Evolutionary conservation across 345 rosid genomes (phyloP), one percentile per base, ranked within the genome.

Genomic region (Streptanthus diversifolius): DNA sequence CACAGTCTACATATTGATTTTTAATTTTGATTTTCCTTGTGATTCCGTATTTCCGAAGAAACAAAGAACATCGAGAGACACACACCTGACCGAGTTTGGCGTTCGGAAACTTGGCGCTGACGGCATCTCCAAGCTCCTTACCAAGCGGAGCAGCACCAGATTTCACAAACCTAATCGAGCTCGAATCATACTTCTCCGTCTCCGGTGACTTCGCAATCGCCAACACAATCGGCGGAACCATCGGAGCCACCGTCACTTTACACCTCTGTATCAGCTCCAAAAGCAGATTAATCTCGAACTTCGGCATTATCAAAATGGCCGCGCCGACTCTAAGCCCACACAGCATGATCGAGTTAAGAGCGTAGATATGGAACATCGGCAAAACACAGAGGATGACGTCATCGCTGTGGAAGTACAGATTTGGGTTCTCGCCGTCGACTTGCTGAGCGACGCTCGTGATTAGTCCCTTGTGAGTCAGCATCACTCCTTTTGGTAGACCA

Each of bases 81-180:
- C 47, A 49, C 62, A 93, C 98, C 98, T 95, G 99, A 11, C 97
- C 99, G 32, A 91, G 89, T 39, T 66, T 82, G 40, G 96, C 99
- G 6, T 85, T 82, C 3, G 95, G 93, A 43, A 93, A 77, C 80
- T 88, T 93, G 56, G 83, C 79, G 41, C 86, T 79, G 0, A 90
- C 84, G 14, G 82, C 65, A 68, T 91, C 99, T 80, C 91, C 96
- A 32, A 95, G 95, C 74, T 91, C 96, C 81, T 90, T 88, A 48
- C 96, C 96, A 82, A 95, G 59, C 3, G 99, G 93, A 3, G 97
- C 97, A 5, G 95, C 99, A 1, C 97, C 95, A 0, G 93, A 95
- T 76, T 83, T 83, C 55, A 91, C 47, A 37, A 78, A 84, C 75
- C 97, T 76, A 1, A 95, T 70, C 5, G 96, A 86, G 17, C 93